Conservation (phyloP, 2,329 filamentous ascomycete genomes). For the Fusarium sp. region DNA sequence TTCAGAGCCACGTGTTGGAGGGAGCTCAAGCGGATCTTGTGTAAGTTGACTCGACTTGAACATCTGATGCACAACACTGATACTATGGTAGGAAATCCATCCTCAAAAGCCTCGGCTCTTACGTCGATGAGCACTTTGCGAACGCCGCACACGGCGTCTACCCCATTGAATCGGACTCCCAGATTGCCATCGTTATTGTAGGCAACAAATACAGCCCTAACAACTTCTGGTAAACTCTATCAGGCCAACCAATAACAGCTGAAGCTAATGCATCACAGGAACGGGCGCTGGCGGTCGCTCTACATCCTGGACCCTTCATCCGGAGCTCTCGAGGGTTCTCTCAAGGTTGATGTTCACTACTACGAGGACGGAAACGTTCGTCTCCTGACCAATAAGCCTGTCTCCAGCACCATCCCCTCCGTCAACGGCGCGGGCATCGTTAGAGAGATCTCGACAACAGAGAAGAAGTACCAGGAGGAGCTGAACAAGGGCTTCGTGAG, state of each 20-base stretch:
- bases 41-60: slow-evolving; percentile 61
- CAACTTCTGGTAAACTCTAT: slow-evolving; percentile 87
- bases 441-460: slow-evolving; percentile 79
- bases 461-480: slow-evolving; percentile 97
- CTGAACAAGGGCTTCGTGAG: slow-evolving; percentile 89
- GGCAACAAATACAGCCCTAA: slow-evolving; percentile 98
- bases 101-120: slow-evolving; percentile 78
- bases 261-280: slow-evolving; percentile 66
- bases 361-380: slow-evolving; percentile 99
- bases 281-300: slow-evolving; percentile 92
- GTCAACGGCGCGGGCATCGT: slow-evolving; percentile 76
- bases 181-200: slow-evolving; percentile 84
- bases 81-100: slow-evolving; percentile 76
- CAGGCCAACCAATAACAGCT: not conserved
- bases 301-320: slow-evolving; percentile 83
- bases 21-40: slow-evolving; percentile 81
- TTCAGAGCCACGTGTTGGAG: slow-evolving; percentile 83
- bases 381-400: slow-evolving; percentile 85
- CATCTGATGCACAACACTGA: slow-evolving; percentile 16
- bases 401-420: slow-evolving; percentile 71
- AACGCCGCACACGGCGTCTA: slow-evolving; percentile 85
- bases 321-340: slow-evolving; percentile 76
- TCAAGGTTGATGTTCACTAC: slow-evolving; percentile 98
- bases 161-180: slow-evolving; percentile 79
- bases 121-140: slow-evolving; percentile 90